Percentiles rank a stretch among this genome's conserved stretches.
Conservation (phyloP, 148 eudicot genomes). For the Pharnaceum exiguum region DNA sequence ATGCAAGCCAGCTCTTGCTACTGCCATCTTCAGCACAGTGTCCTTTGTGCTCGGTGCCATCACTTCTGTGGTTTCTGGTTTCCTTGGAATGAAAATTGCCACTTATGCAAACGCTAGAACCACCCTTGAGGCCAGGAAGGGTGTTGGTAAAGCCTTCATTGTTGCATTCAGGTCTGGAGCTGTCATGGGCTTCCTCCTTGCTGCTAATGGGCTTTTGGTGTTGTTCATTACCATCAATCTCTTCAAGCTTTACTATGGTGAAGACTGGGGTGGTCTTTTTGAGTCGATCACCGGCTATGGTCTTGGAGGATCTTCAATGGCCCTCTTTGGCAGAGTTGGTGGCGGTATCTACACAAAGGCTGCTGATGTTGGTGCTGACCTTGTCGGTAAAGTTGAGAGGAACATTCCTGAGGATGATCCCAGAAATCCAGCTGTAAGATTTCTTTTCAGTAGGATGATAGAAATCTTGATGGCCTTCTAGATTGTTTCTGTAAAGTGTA, state of each 20-base stretch:
- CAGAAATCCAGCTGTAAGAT: conserved; percentile 81
- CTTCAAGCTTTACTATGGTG: conserved; percentile 86
- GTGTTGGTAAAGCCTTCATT: conserved; percentile 87
- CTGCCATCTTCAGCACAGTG: conserved; percentile 80
- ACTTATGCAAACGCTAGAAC: conserved; percentile 95
- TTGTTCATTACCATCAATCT: conserved; percentile 65
- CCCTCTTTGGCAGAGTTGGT: conserved; percentile 91
- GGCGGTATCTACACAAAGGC: conserved; percentile 95
- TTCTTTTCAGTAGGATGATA: neutral
- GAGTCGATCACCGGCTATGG: conserved; percentile 95
- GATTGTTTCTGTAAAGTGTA: neutral
- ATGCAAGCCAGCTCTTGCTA: conserved; percentile 91
- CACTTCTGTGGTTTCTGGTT: conserved; percentile 80
- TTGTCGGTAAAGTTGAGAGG: conserved; percentile 88
- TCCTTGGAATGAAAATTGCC: conserved; percentile 96
- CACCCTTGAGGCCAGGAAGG: conserved; percentile 93
- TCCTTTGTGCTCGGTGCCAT: conserved; percentile 80
- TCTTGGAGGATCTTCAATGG: conserved; percentile 97
- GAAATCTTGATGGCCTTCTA: neutral
- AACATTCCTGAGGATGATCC: conserved; percentile 96
- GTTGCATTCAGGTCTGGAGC: conserved; percentile 91
- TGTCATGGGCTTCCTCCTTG: conserved; percentile 97
- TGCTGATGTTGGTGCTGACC: conserved; percentile 98
- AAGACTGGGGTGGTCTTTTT: conserved; percentile 93
- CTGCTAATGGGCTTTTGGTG: conserved; percentile 89